phyloP scores from a whole-genome alignment of 2,329 filamentous ascomycete genomes.

The Aspergillus intermedius region DNA sequence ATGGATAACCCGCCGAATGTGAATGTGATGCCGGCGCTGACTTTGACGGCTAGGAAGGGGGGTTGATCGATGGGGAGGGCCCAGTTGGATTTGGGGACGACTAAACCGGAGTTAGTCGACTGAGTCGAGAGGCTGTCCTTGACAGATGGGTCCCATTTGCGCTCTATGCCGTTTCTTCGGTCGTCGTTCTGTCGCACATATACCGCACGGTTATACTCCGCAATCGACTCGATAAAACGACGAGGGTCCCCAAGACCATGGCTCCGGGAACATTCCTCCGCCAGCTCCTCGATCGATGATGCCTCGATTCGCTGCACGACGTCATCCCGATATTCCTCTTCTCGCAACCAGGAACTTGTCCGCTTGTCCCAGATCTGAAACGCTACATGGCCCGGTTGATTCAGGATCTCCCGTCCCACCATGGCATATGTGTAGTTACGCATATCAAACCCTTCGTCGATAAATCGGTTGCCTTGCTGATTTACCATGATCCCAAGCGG shows the following conservation, averaged over 20 bases:
- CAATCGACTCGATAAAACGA: constrained; percentile 48
- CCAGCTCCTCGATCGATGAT: constrained; percentile 49
- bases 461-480: constrained; percentile 52
- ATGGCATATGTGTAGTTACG: constrained; percentile 63
- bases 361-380: constrained; percentile 61
- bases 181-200: constrained; percentile 42
- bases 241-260: constrained; percentile 43
- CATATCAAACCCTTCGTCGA: constrained; percentile 60
- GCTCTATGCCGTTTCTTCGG: constrained; percentile 15
- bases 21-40: constrained; percentile 61
- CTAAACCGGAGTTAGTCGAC: constrained; percentile 38
- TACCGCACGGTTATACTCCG: constrained; percentile 55
- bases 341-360: constrained; percentile 47
- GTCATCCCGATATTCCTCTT: constrained; percentile 58
- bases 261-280: constrained; percentile 39
- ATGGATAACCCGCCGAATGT: constrained; percentile 60
- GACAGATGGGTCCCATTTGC: constrained; percentile 53
- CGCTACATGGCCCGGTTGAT: constrained; percentile 52
- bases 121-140: constrained; percentile 59
- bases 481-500: constrained; percentile 62
- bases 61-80: constrained; percentile 51
- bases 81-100: constrained; percentile 60
- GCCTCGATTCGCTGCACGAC: constrained; percentile 50
- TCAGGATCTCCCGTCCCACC: constrained; percentile 57
- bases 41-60: constrained; percentile 58